Conservation (phyloP, 768 basidiomycete genomes). For the Podaxis sp. region DNA sequence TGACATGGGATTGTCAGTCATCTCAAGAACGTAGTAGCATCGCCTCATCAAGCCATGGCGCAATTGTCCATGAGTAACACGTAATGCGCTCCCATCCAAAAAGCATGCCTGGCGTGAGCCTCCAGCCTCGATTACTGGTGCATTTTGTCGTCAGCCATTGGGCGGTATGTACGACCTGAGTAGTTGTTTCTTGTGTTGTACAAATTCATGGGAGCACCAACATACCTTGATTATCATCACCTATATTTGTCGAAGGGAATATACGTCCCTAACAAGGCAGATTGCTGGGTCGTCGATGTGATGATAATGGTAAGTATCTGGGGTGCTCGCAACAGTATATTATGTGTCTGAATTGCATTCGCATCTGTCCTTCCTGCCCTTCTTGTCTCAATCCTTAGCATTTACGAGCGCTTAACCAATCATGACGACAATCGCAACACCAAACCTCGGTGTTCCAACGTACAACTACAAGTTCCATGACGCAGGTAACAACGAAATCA, state of each 20-base stretch:
- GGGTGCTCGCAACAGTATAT: neutral
- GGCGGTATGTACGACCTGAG: neutral
- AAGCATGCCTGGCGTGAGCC: too few species aligned
- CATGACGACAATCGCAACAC: neutral
- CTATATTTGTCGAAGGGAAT: neutral
- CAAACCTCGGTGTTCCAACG: neutral
- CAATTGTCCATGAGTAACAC: too few species aligned
- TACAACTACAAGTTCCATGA: constrained; percentile 9
- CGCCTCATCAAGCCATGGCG: too few species aligned
- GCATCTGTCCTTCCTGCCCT: neutral
- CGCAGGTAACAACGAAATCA: constrained; percentile 13
- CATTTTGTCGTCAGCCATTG: too few species aligned
- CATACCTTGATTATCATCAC: neutral
- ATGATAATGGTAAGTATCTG: neutral
- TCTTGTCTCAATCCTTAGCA: neutral
- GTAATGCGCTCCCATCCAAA: too few species aligned
- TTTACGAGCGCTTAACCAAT: neutral
- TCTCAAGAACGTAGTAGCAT: too few species aligned
- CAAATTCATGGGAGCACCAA: neutral
- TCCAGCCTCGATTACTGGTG: too few species aligned
- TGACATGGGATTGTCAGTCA: too few species aligned
- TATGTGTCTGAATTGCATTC: neutral
- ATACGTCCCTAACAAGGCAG: neutral
- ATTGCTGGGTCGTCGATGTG: neutral
- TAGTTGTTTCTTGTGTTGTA: neutral